phyloP scores from a whole-genome alignment of 2,329 filamentous ascomycete genomes.

The Macroventuria anomochaeta region DNA sequence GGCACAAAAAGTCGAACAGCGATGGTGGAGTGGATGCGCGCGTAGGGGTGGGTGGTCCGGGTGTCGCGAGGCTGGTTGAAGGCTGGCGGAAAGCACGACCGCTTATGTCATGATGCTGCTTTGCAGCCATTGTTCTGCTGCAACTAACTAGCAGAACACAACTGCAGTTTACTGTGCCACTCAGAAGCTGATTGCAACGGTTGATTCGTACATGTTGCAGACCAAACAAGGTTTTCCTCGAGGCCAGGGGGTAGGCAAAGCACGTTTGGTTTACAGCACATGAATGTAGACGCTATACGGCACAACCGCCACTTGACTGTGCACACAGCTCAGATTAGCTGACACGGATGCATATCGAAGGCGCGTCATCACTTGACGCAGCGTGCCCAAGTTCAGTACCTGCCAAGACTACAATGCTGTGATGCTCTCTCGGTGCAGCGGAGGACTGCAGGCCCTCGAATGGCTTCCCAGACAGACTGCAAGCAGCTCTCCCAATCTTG shows the following conservation, averaged over 20 bases:
- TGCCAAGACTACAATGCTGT: constrained; percentile 29
- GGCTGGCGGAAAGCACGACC: constrained; percentile 15
- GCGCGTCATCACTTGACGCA: constrained; percentile 20
- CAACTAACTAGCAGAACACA: too few relatives aligned
- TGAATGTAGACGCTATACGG: too few relatives aligned
- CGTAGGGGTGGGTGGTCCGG: constrained; percentile 25
- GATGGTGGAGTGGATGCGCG: constrained; percentile 34
- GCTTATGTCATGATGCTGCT: constrained; percentile 14
- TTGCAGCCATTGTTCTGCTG: background rate
- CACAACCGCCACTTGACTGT: too few relatives aligned
- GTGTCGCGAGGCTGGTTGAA: constrained; percentile 19
- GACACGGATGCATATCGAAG: constrained; percentile 4
- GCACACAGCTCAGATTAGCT: background rate
- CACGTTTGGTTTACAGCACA: too few relatives aligned
- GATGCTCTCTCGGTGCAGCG: constrained; percentile 10
- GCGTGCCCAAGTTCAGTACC: constrained; percentile 15
- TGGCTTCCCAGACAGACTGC: constrained; percentile 7
- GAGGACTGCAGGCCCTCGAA: background rate
- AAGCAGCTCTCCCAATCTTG: background rate
- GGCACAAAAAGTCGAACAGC: constrained; percentile 20
- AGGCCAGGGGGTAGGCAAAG: background rate
- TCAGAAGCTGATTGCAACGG: too few relatives aligned
- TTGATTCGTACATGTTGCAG: too few relatives aligned
- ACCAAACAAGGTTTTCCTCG: background rate
- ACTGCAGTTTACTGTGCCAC: too few relatives aligned